Evolutionary conservation across 2,329 filamentous ascomycete genomes (phyloP), one percentile per base, ranked within the genome.

Genomic region (Trichoderma endophyticum): DNA sequence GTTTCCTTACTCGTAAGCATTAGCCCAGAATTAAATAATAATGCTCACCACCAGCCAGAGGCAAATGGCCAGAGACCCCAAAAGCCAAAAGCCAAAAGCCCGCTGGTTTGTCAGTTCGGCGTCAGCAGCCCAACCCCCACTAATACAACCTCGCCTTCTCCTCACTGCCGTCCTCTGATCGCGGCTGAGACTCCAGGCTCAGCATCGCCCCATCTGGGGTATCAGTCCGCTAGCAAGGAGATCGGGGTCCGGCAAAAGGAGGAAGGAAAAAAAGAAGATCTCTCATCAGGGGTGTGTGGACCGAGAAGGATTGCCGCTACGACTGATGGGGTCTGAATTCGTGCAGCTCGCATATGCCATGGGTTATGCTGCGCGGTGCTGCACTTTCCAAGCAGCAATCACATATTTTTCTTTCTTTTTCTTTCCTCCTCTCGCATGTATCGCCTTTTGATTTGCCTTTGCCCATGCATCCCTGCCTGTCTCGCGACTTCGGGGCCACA

Each of bases 91-190:
- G 48, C 48, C 48, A 54, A 54, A 39, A 51, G 28, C 28, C 32
- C 9, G 56, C 28, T 60, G 56, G 66, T 69, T 69, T 69, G 66
- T 69, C 66, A 61, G 32, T 61, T 59, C 21, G 18, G 66, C 28
- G 56, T 69, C 66, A 69, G 66, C 66, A 69, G 18, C 36, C 18
- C 48, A 28, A 34, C 51, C 51, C 64, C 51, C n/a, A 32, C 64
- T 48, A 15, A 51, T 32, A 24, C 30, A 26, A 57, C 28, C 48
- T 51, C 64, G 43, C 4, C 32, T n/a, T 14, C n/a, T 54, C 24
- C 39, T 21, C 48, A 57, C 6, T 21, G 8, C 28, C 6, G 24
- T 34, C 59, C 59, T 61, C n/a, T 26, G 59, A 61, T 34, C 43
- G 14, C 18, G 34, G 57, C 28, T 5, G 30, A 34, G 5, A 21